Base-by-base conservation (phyloP, 2,329 filamentous ascomycete species). In the Fusarium liriodendri region DNA sequence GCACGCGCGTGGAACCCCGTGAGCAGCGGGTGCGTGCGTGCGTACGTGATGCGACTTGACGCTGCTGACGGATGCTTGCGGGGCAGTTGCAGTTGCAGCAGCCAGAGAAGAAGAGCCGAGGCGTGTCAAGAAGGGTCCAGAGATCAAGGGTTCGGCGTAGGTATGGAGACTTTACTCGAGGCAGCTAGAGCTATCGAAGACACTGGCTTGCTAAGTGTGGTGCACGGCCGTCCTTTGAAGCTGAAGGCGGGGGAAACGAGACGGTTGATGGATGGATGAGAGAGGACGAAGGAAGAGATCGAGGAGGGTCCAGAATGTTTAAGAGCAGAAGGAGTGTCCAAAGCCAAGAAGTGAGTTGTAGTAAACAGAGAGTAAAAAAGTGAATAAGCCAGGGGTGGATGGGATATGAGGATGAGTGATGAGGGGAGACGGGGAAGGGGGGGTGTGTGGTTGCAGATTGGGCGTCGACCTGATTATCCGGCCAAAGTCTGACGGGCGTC, bases 211-310 rank as follows among this genome's bases (percentile, higher is more conserved):
- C 42, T 47, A 11, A 14, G 42, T 47, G 42, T 25, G 64, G 42
- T 62, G 67, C 71, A 74, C 71, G 68, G 68, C 58, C 68, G 71
- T 71, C 64, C 40, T 68, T 52, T 64, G 54, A 50, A 73, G 71
- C 61, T 74, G 71, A 69, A 69, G 71, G 71, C 57, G 71, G 71
- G 71, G 61, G 54, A 33, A 22, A 35, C 18, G 33, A 27, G 11
- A 42, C 13, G 9, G 61, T 63, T 20, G 61, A 68, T 58, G 50
- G 58, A 64, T 68, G 61, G 59, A 37, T 25, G 32, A 20, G 33
- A 57, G 16, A 37, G 20, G 32, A 35, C 11, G 52, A 35, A 22
- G 52, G 25, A 35, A 20, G 62, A 32, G 40, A 42, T 47, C 13
- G 40, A 52, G 45, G 42, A 62, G 59, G n/a, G 42, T 57, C 22